Percentiles rank a stretch among this genome's conserved stretches.
phyloP scores from a whole-genome alignment of 208 protist species.

The Lotmaria passim region DNA sequence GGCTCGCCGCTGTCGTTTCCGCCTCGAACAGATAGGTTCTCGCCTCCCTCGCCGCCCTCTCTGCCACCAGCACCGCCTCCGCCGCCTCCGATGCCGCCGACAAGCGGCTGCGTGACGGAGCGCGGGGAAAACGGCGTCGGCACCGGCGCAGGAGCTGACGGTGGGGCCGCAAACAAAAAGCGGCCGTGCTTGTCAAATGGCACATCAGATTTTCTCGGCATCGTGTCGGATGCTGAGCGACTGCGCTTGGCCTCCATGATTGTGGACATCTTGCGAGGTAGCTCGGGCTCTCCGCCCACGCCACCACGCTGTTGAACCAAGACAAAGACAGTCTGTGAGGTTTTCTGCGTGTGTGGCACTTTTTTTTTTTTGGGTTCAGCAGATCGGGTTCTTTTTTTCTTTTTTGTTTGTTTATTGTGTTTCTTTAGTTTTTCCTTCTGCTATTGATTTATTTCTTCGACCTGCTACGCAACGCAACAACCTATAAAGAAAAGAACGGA shows the following conservation, averaged over 20 bases:
- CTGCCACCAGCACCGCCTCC: background rate
- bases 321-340: too few species aligned
- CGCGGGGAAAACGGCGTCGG: background rate
- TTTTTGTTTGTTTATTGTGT: conserved; percentile 1
- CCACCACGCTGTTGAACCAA: background rate
- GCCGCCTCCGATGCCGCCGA: background rate
- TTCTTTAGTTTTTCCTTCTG: too few species aligned
- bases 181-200: background rate
- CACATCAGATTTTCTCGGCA: background rate
- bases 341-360: background rate
- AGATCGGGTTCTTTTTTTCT: background rate
- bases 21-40: too few species aligned
- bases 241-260: conserved; percentile 19
- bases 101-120: background rate
- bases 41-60: background rate
- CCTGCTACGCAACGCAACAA: background rate
- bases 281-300: background rate
- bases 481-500: background rate
- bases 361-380: background rate
- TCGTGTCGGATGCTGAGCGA: conserved; percentile 4
- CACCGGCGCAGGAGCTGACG: too few species aligned
- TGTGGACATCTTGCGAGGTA: conserved; percentile 20
- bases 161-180: too few species aligned
- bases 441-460: too few species aligned
- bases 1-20: background rate